Evolutionary conservation across 306 rosid species (phyloP), one percentile per base, ranked within the genome.

Genomic region (Glycine tomentella): DNA sequence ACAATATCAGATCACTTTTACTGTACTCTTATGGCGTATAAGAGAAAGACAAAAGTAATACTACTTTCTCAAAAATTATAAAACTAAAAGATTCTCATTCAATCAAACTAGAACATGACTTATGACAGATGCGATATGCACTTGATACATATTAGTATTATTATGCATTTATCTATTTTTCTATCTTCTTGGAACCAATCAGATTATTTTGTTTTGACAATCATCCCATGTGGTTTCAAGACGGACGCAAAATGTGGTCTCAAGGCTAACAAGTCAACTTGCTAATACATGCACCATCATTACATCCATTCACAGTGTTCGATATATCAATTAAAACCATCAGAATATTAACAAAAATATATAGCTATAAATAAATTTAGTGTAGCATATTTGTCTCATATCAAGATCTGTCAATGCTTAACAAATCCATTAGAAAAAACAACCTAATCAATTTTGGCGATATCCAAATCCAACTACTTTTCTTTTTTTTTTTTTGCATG

Each of bases 201-300:
- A 74, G 73, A 84, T 74, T 74, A 72, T 67, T 11, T 8, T 80
- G 74, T 61, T 73, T 71, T 76, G 74, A 72, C 77, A 61, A 76
- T 74, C 75, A 84, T 74, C 84, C 90, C 87, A 84, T 81, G 87
- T 87, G 89, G 46, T 71, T 58, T 48, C 73, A 65, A 38, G 72
- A 76, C 3, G 16, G 63, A 72, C 76, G 53, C 87, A 66, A 76
- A 76, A 34, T 80, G 42, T 33, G 79, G 79, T 68, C 81, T 78
- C 42, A 51, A 74, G 36, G 34, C 51, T 82, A 64, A 59, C 7
- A 72, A 87, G 87, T 87, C 90, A 84, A 84, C 90, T 74, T 80
- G 77, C 70, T 56, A 68, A 77, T 84, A 36, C 87, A 77, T 84
- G 85, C 67, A 81, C 69, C 75, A 78, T 83, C 72, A 67, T 45